phyloP scores from a whole-genome alignment of 257 asterid species.

The Verbena officinalis region DNA sequence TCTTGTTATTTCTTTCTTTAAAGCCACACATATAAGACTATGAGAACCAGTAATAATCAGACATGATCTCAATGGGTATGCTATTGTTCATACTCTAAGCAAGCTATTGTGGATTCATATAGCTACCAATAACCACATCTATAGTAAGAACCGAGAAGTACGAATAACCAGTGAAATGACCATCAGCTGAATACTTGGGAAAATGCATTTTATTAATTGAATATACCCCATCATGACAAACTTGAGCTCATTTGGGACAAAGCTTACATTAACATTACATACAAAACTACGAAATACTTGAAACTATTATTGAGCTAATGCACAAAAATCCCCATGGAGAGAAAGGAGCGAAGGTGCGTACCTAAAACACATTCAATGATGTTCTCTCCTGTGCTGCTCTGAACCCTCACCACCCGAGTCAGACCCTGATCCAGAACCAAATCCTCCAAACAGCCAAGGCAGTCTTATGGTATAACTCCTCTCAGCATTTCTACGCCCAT shows the following conservation, averaged over 20 bases:
- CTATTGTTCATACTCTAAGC: neutral
- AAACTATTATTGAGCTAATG: conserved; percentile 8
- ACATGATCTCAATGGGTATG: neutral
- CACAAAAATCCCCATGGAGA: conserved; percentile 16
- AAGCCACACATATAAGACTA: neutral
- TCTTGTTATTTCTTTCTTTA: neutral
- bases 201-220: conserved; percentile 9
- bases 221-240: conserved; percentile 7
- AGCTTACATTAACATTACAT: neutral
- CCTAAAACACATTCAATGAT: conserved; percentile 29
- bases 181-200: neutral
- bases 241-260: neutral
- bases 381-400: conserved; percentile 37
- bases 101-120: neutral
- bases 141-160: neutral
- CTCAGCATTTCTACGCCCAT: conserved; percentile 35
- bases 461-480: conserved; percentile 48
- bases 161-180: neutral
- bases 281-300: conserved; percentile 7
- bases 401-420: conserved; percentile 45
- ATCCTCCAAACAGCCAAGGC: conserved; percentile 53
- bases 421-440: conserved; percentile 48
- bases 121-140: neutral
- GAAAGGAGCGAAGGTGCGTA: neutral
- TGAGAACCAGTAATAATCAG: conserved; percentile 1